phyloP scores from a whole-genome alignment of 164 flowering plant genomes.

The Magnolia officinalis region DNA sequence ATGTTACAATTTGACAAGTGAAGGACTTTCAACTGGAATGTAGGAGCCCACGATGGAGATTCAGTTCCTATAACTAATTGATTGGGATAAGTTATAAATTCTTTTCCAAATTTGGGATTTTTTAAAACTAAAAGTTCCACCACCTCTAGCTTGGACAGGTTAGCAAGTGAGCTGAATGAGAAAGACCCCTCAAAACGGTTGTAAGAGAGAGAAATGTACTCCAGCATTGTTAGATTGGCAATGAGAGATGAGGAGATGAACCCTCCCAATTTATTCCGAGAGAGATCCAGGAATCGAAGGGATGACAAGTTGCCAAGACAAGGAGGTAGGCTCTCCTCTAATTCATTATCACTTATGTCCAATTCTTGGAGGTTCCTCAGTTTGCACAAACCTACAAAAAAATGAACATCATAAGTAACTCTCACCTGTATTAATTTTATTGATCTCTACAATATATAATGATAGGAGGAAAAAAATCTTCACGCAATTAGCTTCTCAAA shows the following conservation, averaged over 20 bases:
- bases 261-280: neutral
- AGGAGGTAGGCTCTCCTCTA: constrained; percentile 8
- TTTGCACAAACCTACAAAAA: constrained; percentile 12
- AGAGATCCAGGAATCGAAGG: constrained; percentile 6
- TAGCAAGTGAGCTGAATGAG: neutral
- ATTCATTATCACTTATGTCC: neutral
- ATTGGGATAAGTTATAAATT: too few species aligned
- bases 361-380: constrained; percentile 3
- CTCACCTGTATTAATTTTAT: too few species aligned
- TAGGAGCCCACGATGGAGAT: neutral
- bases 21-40: constrained; percentile 10
- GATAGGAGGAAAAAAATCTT: too few species aligned
- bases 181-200: neutral
- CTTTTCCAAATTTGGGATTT: too few species aligned
- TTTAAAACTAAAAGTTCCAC: neutral
- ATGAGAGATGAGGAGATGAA: neutral
- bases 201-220: neutral
- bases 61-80: constrained; percentile 1
- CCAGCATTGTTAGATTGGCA: neutral
- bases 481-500: too few species aligned
- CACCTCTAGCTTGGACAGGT: constrained; percentile 1
- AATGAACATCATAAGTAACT: neutral
- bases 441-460: too few species aligned
- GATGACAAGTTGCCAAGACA: constrained; percentile 7
- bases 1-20: constrained; percentile 4